Percentiles rank a stretch among this genome's conserved stretches.
Evolutionary conservation across 257 asterid species (phyloP).

Genomic region (Eustoma russellianum): DNA sequence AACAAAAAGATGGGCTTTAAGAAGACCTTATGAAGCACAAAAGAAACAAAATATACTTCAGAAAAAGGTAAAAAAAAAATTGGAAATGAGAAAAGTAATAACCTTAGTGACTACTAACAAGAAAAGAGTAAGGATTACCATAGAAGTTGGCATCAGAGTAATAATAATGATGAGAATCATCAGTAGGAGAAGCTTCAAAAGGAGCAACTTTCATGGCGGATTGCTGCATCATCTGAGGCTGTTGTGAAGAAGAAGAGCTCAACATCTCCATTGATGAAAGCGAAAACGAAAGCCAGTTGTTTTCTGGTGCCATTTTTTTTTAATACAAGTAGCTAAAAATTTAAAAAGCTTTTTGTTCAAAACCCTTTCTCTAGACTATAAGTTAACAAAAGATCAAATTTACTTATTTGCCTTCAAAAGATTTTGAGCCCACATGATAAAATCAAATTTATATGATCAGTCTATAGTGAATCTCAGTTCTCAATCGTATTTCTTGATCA

Average conservation of each 20-base stretch:
- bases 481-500: no score
- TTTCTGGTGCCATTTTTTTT: slow-evolving; percentile 56
- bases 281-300: slow-evolving; percentile 82
- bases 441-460: slow-evolving; percentile 1
- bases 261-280: slow-evolving; percentile 75
- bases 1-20: neutral
- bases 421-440: slow-evolving; percentile 5
- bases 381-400: slow-evolving; percentile 4
- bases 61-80: no score
- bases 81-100: no score
- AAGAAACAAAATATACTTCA: no score
- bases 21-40: neutral
- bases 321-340: no score
- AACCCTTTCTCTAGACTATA: neutral
- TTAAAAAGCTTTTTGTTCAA: no score
- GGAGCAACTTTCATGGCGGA: slow-evolving; percentile 26
- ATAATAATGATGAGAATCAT: slow-evolving; percentile 50
- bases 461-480: neutral
- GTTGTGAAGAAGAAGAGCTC: slow-evolving; percentile 18
- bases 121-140: slow-evolving; percentile 33
- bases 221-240: slow-evolving; percentile 23
- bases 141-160: slow-evolving; percentile 60
- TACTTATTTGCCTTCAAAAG: neutral
- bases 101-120: neutral
- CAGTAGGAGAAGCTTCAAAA: slow-evolving; percentile 11